A percentile compares a stretch with the other conserved stretches of the same genome.
These are phyloP conservation scores for Neoboletus brunneissimus DNA, from an alignment of 768 basidiomycete genomes.

Conservation along the genomic window DNA sequence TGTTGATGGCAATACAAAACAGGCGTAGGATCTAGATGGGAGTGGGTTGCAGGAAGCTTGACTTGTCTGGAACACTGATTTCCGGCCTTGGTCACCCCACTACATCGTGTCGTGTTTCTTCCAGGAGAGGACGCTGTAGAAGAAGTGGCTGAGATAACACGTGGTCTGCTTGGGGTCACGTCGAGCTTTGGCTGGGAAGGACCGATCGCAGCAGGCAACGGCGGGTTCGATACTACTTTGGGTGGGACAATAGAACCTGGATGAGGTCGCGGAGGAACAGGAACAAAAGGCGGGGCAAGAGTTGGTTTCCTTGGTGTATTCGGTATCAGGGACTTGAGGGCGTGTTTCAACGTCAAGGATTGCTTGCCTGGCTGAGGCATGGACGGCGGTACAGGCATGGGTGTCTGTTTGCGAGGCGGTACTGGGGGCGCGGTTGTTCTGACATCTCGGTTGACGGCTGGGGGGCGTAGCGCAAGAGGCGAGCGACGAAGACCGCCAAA, in stretches of 20 bases:
- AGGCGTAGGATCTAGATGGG: conserved; percentile 26
- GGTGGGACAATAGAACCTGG: conserved; percentile 30
- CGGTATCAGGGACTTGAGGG: conserved; percentile 17
- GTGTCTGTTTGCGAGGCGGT: conserved; percentile 15
- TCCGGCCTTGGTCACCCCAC: conserved; percentile 61
- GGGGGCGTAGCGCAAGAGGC: not conserved
- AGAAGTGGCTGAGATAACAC: conserved; percentile 17
- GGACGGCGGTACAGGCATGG: conserved; percentile 33
- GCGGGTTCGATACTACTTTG: not conserved
- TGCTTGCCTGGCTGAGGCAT: conserved; percentile 23
- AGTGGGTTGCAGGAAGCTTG: conserved; percentile 38
- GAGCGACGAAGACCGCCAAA: conserved; percentile 40
- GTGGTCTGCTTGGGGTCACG: conserved; percentile 20
- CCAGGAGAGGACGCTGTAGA: conserved; percentile 18
- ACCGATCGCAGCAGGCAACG: conserved; percentile 1
- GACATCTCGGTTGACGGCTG: conserved; percentile 7
- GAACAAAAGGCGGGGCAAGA: conserved; percentile 19
- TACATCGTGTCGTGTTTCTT: conserved; percentile 46
- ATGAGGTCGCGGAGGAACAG: conserved; percentile 31
- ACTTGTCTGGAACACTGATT: conserved; percentile 60
- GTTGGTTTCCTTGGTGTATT: conserved; percentile 11
- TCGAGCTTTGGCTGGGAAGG: conserved; percentile 11
- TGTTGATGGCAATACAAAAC: conserved; percentile 65
- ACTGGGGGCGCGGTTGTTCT: not conserved
- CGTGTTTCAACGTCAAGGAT: conserved; percentile 22